A percentile compares a stretch with the other conserved stretches of the same genome.
Conservation (phyloP, 2,329 filamentous ascomycete species). For the Trichoderma gracile region DNA sequence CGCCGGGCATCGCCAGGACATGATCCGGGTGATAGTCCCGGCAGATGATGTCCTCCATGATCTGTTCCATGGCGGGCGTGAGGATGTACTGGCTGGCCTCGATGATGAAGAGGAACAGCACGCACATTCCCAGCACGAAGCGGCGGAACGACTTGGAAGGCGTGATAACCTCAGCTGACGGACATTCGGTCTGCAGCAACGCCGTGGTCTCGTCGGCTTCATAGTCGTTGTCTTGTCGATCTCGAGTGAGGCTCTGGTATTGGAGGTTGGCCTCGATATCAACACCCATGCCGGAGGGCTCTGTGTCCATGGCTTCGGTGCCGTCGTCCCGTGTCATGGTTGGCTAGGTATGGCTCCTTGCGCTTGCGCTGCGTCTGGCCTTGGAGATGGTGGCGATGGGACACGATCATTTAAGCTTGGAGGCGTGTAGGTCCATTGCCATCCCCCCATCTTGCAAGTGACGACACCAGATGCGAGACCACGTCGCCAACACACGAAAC, state of each 20-base stretch:
- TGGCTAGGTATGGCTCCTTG: not conserved
- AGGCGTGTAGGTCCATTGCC: not conserved
- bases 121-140: constrained; percentile 38
- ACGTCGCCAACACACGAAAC: constrained; percentile 12
- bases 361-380: too few relatives aligned
- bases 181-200: constrained; percentile 29
- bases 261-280: not conserved
- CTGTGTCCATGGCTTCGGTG: not conserved
- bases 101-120: constrained; percentile 46
- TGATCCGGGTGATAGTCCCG: constrained; percentile 48
- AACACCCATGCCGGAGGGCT: constrained; percentile 4
- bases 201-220: constrained; percentile 29
- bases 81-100: constrained; percentile 44
- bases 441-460: not conserved
- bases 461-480: constrained; percentile 14
- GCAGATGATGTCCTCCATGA: constrained; percentile 58
- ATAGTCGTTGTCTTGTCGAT: not conserved
- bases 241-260: not conserved
- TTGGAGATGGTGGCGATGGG: not conserved
- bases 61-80: constrained; percentile 48
- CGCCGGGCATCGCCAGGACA: constrained; percentile 33
- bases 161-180: constrained; percentile 26
- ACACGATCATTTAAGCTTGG: not conserved
- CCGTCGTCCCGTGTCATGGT: constrained; percentile 12
- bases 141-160: constrained; percentile 35